Evolutionary conservation across 306 rosid genomes (phyloP).

Genomic region (Quercus aquifolioides): DNA sequence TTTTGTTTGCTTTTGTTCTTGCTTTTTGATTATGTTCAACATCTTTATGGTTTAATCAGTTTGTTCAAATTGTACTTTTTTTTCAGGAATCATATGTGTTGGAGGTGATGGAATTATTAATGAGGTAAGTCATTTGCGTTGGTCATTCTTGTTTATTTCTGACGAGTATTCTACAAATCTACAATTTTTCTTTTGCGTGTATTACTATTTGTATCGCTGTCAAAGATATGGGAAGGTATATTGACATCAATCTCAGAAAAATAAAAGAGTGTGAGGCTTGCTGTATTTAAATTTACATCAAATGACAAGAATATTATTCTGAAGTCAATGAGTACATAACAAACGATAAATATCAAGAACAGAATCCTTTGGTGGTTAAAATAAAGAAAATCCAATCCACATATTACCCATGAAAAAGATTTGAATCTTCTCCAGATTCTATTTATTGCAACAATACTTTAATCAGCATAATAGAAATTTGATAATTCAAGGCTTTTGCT

Average conservation of each 20-base stretch:
- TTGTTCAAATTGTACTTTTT: constrained; percentile 10
- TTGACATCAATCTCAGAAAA: too few relatives aligned
- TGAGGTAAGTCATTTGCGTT: constrained; percentile 63
- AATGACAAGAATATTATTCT: too few relatives aligned
- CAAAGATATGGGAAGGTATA: too few relatives aligned
- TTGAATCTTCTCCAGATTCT: too few relatives aligned
- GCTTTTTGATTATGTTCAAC: constrained; percentile 17
- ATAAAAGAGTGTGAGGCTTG: too few relatives aligned
- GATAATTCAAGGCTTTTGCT: background rate
- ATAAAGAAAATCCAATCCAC: too few relatives aligned
- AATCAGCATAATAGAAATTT: background rate
- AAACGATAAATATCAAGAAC: too few relatives aligned
- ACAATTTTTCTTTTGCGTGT: background rate
- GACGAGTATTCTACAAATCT: constrained; percentile 9
- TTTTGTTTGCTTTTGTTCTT: constrained; percentile 22
- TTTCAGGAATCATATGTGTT: constrained; percentile 93
- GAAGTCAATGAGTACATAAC: too few relatives aligned
- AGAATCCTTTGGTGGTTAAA: too few relatives aligned
- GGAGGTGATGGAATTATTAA: constrained; percentile 99
- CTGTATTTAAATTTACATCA: too few relatives aligned
- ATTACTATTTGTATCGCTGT: background rate
- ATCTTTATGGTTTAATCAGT: constrained; percentile 5
- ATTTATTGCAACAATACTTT: too few relatives aligned
- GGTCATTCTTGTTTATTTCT: constrained; percentile 9
- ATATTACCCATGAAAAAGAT: too few relatives aligned